Base-by-base conservation (phyloP, 768 basidiomycete genomes). In the Podaxis carcinomalis region DNA sequence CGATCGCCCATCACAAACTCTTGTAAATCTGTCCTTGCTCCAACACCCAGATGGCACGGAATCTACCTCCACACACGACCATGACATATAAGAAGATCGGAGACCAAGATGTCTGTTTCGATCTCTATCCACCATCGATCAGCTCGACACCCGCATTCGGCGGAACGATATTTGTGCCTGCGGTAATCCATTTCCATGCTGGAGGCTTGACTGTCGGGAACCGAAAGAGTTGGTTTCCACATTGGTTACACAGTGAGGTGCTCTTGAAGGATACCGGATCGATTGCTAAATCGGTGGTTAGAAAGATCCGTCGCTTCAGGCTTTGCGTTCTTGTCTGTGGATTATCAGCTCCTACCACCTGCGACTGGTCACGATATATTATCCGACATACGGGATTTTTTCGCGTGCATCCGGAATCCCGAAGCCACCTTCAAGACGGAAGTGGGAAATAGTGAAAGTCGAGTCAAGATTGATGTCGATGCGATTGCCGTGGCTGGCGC, bases 201-300 rank as follows among this genome's bases (percentile, higher is more conserved):
- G 88, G 87, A 2, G 86, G 86, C 6, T 70, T 89, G 35, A 80
- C 83, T 0, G 84, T 82, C 14, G 87, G 87, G 0, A 81, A 83
- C 63, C 75, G 81, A 56, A 68, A 67, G 35, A 83, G 81, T 66
- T 89, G 86, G 85, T 83, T 88, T 68, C 87, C 88, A 1, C 62
- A 56, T n/a, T 90, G 88, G 88, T 71, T 89, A 25, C 70, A 79
- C 51, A 77, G 88, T 88, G 57, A 69, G 73, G 69, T 19, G 5
- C 32, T 49, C 27, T 36, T 7, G 2, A 46, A 35, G 44, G 37
- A 14, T 23, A 21, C 14, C 13, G 4, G 9, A 27, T 36, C 40
- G 23, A 11, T 7, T 23, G 10, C 14, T 32, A 2, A 47, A 35
- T 47, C 10, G 6, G 51, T 37, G 37, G 10, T 21, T 64, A 88